Base-by-base conservation (phyloP, 768 basidiomycete species). In the Agrocybe praecox region DNA sequence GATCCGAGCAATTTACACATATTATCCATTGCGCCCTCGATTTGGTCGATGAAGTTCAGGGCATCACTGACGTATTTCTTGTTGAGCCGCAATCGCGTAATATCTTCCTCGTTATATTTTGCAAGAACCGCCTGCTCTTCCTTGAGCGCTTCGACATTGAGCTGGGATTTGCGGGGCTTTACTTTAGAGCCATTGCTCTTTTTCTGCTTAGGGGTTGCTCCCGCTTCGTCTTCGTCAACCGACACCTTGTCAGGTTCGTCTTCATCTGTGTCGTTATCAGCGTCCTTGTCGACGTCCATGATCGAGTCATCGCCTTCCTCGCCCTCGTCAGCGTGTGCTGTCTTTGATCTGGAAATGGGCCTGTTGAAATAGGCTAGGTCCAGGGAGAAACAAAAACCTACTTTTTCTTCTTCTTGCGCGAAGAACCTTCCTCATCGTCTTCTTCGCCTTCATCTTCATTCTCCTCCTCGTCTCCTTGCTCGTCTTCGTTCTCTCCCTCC, bases 11-110 rank as follows among this genome's bases (percentile, higher is more conserved):
- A 71, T 62, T 90, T 83, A 50, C 82, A 83, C 45, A 97, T 80
- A 1, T 78, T 81, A 5, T 87, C 85, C 78, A 92, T 87, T 2
- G 90, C 87, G 42, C 68, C 72, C 62, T 83, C 81, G 43, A 83
- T 73, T 50, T 74, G 70, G 14, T 74, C 72, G 65, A 98, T 96
- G 69, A 98, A 98, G 54, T 72, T 78, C 40, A 98, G 76, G 2
- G 88, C 94, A 67, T 98, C 96, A 0, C 83, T 77, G 66, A 90
- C 94, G 72, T 94, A 97, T 65, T 90, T 89, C 72, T 91, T 96
- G 58, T 82, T 84, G 24, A 97, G 75, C 18, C 86, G 81, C 7
- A 93, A 79, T 50, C 83, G 80, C 5, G 84, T 77, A 40, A 90
- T 71, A 57, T 92, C 79, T 60, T 88, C 81, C 36, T 81, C 80